Evolutionary conservation across 2,329 filamentous ascomycete genomes (phyloP), one percentile per base, ranked within the genome.

Genomic region (Cytospora piceae): DNA sequence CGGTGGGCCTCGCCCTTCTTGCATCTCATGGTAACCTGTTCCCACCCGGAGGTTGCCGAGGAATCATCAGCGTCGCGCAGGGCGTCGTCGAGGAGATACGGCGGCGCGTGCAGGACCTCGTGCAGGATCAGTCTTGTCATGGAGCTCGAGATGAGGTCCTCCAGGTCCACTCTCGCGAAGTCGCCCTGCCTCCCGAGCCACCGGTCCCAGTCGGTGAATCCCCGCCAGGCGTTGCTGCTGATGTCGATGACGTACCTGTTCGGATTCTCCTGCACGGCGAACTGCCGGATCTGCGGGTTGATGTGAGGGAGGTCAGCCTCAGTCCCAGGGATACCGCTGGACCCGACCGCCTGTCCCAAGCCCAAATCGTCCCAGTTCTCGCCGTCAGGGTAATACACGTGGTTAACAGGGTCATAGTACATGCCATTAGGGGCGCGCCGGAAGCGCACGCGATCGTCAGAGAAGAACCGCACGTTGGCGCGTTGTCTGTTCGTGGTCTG

Each of bases 1-100:
- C 42, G 54, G 29, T 65, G 58, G 27, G 64, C 64, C 34, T 62
- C 58, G 4, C 64, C 59, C 46, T 62, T 65, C 54, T 62, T 65
- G 46, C 58, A 62, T 14, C 24, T 22, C 63, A 65, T 54, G 22
- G 61, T 53, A 15, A 54, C 63, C 31, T 6, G 11, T 2, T 51
- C 42, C 63, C 63, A 65, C 22, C 53, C 61, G 31, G 58, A 54
- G 17, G 52, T 57, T 32, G 61, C 58, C 20, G 52, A 37, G 37
- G 32, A 27, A 7, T 24, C 24, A 12, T 56, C 14, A 3, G 37
- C 8, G 15, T 17, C 9, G 15, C 37, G 32, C 2, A 53, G 24
- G 24, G 57, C 9, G 17, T 63, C 64, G 12, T 65, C 58, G 31
- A 65, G 58, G 59, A 53, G 39, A 27, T 62, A 63, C 11, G 64